Evolutionary conservation across 2,329 filamentous ascomycete species (phyloP).

Genomic region (Verticillium isaacii): DNA sequence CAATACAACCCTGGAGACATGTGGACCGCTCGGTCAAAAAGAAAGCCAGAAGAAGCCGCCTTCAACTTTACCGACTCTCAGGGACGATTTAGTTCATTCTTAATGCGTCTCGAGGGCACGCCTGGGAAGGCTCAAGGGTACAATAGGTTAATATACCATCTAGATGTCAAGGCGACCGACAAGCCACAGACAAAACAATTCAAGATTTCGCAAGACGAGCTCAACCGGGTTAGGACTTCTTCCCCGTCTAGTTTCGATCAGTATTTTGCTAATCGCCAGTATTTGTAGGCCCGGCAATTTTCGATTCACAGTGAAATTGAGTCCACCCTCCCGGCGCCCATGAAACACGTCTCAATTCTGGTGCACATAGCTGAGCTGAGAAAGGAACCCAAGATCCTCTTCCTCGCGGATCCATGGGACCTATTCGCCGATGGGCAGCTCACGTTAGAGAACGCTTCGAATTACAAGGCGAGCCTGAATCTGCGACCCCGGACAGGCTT

Average conservation of each 20-base stretch:
- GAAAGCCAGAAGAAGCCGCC: background rate
- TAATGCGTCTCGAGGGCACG: slow-evolving; percentile 8
- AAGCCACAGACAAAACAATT: background rate
- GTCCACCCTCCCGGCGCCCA: background rate
- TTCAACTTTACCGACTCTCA: slow-evolving; percentile 7
- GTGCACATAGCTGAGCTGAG: slow-evolving; percentile 5
- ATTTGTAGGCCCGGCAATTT: slow-evolving; percentile 3
- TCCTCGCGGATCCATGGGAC: slow-evolving; percentile 9
- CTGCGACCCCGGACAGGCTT: background rate
- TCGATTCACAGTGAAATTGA: slow-evolving; percentile 4
- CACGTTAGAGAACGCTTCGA: slow-evolving; percentile 1
- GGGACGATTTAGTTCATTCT: slow-evolving; percentile 5
- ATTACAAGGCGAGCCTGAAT: slow-evolving; percentile 4
- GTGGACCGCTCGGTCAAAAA: background rate
- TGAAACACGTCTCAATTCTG: slow-evolving; percentile 7
- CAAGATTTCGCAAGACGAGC: slow-evolving; percentile 4
- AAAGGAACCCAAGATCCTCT: slow-evolving; percentile 4
- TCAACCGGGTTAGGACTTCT: slow-evolving; percentile 2
- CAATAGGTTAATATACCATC: slow-evolving; percentile 5
- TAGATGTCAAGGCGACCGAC: slow-evolving; percentile 6
- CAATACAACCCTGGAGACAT: slow-evolving; percentile 5
- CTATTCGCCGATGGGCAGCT: slow-evolving; percentile 7
- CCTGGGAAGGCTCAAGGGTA: slow-evolving; percentile 6
- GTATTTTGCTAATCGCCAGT: background rate
- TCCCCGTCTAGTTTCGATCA: too few species aligned